A percentile compares a stretch with the other conserved stretches of the same genome.
phyloP scores from a whole-genome alignment of 768 basidiomycete genomes.

The Symmetrospora coprosmae region DNA sequence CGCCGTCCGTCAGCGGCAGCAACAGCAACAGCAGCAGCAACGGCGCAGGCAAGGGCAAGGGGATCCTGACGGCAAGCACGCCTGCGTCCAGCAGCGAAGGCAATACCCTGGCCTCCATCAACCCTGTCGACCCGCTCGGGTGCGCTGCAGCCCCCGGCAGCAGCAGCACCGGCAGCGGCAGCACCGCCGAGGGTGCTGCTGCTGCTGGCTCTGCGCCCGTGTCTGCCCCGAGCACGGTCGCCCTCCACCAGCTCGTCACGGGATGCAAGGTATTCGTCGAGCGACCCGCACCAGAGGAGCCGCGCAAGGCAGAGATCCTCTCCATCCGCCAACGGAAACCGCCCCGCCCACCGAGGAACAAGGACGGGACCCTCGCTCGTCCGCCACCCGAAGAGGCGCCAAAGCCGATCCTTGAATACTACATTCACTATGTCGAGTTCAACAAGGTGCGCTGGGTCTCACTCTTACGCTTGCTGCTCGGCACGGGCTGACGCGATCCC shows the following conservation, averaged over 20 bases:
- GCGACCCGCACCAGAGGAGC: constrained; percentile 64
- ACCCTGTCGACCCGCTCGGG: constrained; percentile 5
- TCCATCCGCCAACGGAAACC: constrained; percentile 68
- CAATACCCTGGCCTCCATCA: neutral
- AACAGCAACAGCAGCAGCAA: no score
- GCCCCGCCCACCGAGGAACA: constrained; percentile 38
- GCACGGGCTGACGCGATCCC: neutral
- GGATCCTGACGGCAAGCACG: neutral
- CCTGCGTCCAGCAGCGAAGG: neutral
- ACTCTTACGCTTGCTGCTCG: neutral
- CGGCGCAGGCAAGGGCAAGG: neutral
- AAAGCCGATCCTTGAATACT: constrained; percentile 50
- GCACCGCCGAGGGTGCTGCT: no score
- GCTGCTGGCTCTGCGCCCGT: neutral
- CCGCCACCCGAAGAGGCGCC: constrained; percentile 41
- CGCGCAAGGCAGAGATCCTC: constrained; percentile 86
- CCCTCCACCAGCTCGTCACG: constrained; percentile 18
- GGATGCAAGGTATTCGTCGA: constrained; percentile 92
- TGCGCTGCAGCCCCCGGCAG: neutral
- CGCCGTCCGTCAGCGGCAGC: no score
- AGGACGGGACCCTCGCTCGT: constrained; percentile 34
- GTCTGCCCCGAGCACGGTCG: neutral
- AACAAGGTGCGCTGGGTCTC: constrained; percentile 62
- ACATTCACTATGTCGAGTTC: constrained; percentile 97
- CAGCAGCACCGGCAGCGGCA: no score